A percentile compares a stretch with the other conserved stretches of the same genome.
These are phyloP conservation scores for Phytophthora citricola DNA, from an alignment of 352 stramenopile genomes.

Conservation along the genomic window DNA sequence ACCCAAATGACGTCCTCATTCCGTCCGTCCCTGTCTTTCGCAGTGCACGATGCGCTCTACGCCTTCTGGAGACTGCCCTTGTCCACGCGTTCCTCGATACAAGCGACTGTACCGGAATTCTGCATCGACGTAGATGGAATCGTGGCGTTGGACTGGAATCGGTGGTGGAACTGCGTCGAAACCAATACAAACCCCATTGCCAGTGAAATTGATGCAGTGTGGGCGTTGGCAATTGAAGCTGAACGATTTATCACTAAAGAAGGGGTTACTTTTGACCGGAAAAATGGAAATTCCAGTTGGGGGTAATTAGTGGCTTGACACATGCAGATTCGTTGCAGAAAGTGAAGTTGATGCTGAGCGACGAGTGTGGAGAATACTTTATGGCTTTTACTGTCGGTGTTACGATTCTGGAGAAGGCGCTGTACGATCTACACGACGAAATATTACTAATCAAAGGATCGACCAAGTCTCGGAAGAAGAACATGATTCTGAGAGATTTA, in stretches of 20 bases:
- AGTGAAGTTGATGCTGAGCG: conserved; percentile 32
- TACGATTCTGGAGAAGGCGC: conserved; percentile 64
- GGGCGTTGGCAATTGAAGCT: conserved; percentile 47
- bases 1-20: conserved; percentile 8
- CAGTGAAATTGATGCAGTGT: conserved; percentile 43
- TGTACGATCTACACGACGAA: conserved; percentile 64
- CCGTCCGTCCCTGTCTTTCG: conserved; percentile 52
- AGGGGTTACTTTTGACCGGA: not conserved
- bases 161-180: conserved; percentile 23
- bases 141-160: conserved; percentile 34
- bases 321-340: conserved; percentile 35
- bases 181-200: not conserved
- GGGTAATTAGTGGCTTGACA: conserved; percentile 21
- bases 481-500: conserved; percentile 74
- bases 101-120: conserved; percentile 24
- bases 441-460: not conserved
- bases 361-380: conserved; percentile 56
- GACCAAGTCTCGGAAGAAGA: conserved; percentile 40
- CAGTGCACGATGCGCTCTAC: conserved; percentile 54
- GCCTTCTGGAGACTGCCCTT: conserved; percentile 56
- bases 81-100: conserved; percentile 15
- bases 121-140: conserved; percentile 20
- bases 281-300: conserved; percentile 5
- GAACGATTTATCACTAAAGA: conserved; percentile 34
- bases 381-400: conserved; percentile 60